Evolutionary conservation across 140 eudicot species (phyloP), one percentile per base, ranked within the genome.

Genomic region (Senecio squalidus): DNA sequence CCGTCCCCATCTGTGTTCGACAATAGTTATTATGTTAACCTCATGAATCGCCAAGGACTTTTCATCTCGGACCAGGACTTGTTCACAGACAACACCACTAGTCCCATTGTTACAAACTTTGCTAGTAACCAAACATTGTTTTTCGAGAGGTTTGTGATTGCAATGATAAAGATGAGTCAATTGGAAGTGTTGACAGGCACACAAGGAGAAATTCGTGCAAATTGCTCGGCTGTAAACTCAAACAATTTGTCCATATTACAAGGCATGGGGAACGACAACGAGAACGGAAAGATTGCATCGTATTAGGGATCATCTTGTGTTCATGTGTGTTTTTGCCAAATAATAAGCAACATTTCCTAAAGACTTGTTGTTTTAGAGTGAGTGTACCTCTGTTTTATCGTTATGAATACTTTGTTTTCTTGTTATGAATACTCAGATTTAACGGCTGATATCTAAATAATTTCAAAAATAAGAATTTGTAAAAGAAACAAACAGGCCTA

Each of bases 61-160:
- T 75, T 82, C 47, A 76, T 74, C 16, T 78, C 90, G 3, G 90
- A 82, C 47, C 85, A 82, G 28, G 80, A 67, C 62, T 58, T 82
- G 74, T 82, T 51, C 72, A 79, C 76, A 0, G 85, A 82, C 55
- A 22, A 46, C 14, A 64, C 80, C 58, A 75, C 90, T 8, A 31
- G 67, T 6, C 50, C 52, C 14, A 82, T 72, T 11, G 89, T 82
- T 8, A 64, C 52, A 5, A 51, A 18, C 50, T 82, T 75, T 69
- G 90, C 90, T 1, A 30, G 28, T 0, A 72, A 78, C 52, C 85
- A 78, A 43, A 49, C 60, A 0, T n/a, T 64, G 57, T 82, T 82
- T 64, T 74, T 20, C 25, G 61, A 66, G 44, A 58, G 68, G 28
- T 82, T 82, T 61, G 69, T 75, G 39, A 63, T 9, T 48, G 69